Evolutionary conservation across 805 yeast genomes (phyloP).

Genomic region (Starmerella riodocensis): DNA sequence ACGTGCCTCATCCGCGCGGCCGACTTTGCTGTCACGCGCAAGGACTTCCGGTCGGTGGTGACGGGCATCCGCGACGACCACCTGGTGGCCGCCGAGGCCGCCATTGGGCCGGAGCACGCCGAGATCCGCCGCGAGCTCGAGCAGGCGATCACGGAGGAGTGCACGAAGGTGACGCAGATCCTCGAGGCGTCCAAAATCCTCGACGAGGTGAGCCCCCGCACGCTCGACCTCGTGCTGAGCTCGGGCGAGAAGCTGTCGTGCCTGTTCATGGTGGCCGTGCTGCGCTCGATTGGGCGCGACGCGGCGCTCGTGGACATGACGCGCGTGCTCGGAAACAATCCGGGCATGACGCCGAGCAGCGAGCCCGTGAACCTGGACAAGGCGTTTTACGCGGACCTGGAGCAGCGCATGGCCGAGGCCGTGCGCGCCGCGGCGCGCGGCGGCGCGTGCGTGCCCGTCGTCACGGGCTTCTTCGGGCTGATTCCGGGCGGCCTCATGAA

Average conservation of each 20-base stretch:
- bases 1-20: slow-evolving; percentile 76
- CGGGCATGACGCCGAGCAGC: slow-evolving; percentile 9
- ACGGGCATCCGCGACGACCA: slow-evolving; percentile 70
- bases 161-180: slow-evolving; percentile 53
- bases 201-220: slow-evolving; percentile 81
- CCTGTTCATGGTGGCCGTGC: slow-evolving; percentile 70
- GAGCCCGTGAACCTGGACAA: slow-evolving; percentile 48
- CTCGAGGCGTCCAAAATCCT: slow-evolving; percentile 79
- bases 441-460: slow-evolving; percentile 56
- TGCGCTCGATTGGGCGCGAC: slow-evolving; percentile 68
- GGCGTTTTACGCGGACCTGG: slow-evolving; percentile 41
- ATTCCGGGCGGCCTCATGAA: slow-evolving; percentile 92
- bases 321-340: slow-evolving; percentile 34
- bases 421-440: slow-evolving; percentile 24
- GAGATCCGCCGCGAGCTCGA: slow-evolving; percentile 43
- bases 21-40: slow-evolving; percentile 34
- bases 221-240: slow-evolving; percentile 80
- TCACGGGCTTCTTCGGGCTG: slow-evolving; percentile 90
- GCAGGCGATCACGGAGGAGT: slow-evolving; percentile 47
- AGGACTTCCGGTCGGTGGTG: slow-evolving; percentile 39
- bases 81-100: slow-evolving; percentile 49
- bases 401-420: slow-evolving; percentile 37
- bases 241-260: slow-evolving; percentile 91
- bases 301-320: slow-evolving; percentile 73
- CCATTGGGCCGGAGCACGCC: slow-evolving; percentile 32